Evolutionary conservation across 257 asterid species (phyloP).

Genomic region (Cruciata laevipes): DNA sequence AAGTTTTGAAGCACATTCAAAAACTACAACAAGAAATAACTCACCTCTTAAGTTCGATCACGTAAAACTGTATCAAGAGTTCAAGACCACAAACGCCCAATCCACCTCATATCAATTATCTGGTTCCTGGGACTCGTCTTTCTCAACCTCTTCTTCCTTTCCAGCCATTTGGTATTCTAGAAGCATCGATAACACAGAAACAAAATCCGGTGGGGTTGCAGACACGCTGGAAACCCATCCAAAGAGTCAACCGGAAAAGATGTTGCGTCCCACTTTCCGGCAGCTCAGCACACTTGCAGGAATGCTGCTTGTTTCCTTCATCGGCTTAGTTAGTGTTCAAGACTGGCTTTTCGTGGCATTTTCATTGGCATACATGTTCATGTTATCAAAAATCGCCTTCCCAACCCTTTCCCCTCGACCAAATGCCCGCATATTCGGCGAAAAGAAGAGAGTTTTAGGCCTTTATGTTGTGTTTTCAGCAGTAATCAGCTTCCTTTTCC

Average conservation of each 20-base stretch:
- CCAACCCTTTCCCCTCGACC: slow-evolving; percentile 28
- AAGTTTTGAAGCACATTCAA: too few relatives aligned
- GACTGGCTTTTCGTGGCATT: slow-evolving; percentile 56
- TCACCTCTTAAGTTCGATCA: too few relatives aligned
- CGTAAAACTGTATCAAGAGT: too few relatives aligned
- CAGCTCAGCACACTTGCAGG: slow-evolving; percentile 53
- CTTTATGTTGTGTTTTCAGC: slow-evolving; percentile 44
- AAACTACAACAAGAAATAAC: too few relatives aligned
- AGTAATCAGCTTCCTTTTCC: slow-evolving; percentile 52
- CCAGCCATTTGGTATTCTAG: neutral
- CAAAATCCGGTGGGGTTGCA: slow-evolving; percentile 61
- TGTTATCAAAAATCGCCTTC: slow-evolving; percentile 53
- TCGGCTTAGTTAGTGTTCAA: slow-evolving; percentile 53
- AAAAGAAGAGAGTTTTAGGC: slow-evolving; percentile 24
- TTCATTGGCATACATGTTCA: slow-evolving; percentile 53
- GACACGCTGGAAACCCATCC: slow-evolving; percentile 11
- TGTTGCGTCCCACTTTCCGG: slow-evolving; percentile 38
- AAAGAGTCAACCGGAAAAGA: slow-evolving; percentile 22
- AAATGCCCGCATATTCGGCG: slow-evolving; percentile 45
- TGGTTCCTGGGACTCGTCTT: neutral
- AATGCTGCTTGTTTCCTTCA: slow-evolving; percentile 43
- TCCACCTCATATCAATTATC: neutral
- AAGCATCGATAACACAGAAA: neutral
- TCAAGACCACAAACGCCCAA: neutral
- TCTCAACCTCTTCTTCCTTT: neutral